Evolutionary conservation across 2,329 filamentous ascomycete species (phyloP).

Genomic region (Akanthomyces uredinophilus): DNA sequence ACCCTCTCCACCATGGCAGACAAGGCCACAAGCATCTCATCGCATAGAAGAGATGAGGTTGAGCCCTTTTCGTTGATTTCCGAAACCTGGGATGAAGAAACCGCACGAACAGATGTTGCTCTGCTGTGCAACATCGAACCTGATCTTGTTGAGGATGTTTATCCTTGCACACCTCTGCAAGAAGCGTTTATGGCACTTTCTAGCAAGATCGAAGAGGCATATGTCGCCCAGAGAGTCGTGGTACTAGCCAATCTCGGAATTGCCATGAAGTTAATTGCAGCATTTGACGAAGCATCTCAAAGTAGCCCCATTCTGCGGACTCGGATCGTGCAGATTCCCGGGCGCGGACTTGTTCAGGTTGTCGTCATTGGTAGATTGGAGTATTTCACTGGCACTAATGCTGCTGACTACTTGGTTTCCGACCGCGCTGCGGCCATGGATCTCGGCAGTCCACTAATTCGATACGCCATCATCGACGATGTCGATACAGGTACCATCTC

Average conservation of each 20-base stretch:
- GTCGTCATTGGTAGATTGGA: slow-evolving; percentile 37
- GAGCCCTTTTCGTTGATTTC: slow-evolving; percentile 37
- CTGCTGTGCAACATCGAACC: slow-evolving; percentile 34
- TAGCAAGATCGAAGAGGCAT: slow-evolving; percentile 45
- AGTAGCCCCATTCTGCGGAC: slow-evolving; percentile 42
- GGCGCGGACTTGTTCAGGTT: slow-evolving; percentile 42
- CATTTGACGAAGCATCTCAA: slow-evolving; percentile 36
- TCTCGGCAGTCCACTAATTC: slow-evolving; percentile 41
- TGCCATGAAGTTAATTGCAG: slow-evolving; percentile 34
- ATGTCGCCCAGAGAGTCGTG: slow-evolving; percentile 46
- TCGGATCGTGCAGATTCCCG: slow-evolving; percentile 42
- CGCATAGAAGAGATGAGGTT: slow-evolving; percentile 24
- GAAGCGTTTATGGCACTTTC: slow-evolving; percentile 51
- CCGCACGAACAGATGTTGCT: slow-evolving; percentile 34
- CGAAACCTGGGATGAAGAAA: slow-evolving; percentile 28
- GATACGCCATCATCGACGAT: slow-evolving; percentile 39
- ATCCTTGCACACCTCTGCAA: slow-evolving; percentile 50
- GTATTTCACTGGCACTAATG: slow-evolving; percentile 28
- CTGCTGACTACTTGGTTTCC: slow-evolving; percentile 36
- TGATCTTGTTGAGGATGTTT: slow-evolving; percentile 42
- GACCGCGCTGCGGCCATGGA: slow-evolving; percentile 38
- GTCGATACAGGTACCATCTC: slow-evolving; percentile 27
- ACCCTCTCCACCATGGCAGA: slow-evolving; percentile 40
- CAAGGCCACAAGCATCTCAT: slow-evolving; percentile 21
- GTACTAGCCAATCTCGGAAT: slow-evolving; percentile 32